phyloP scores from a whole-genome alignment of 2,329 filamentous ascomycete genomes.

The Penicillium sp. region DNA sequence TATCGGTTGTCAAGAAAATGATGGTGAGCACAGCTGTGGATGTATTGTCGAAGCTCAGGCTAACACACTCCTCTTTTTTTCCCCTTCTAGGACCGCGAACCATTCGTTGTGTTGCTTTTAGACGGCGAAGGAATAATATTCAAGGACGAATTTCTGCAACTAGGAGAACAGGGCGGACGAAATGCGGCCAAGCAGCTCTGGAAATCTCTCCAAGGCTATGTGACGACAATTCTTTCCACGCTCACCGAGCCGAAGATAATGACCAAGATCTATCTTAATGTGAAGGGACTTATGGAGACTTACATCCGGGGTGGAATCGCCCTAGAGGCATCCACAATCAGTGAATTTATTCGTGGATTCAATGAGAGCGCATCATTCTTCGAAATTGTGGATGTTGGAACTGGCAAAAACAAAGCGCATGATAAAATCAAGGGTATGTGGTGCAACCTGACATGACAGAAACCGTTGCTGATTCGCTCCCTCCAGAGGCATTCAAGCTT shows the following conservation, averaged over 20 bases:
- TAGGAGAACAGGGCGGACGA: conserved; percentile 53
- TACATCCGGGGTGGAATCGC: conserved; percentile 49
- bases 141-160: conserved; percentile 49
- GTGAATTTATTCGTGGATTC: conserved; percentile 57
- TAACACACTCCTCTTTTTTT: conserved; percentile 4
- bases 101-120: conserved; percentile 54
- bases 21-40: conserved; percentile 38
- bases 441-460: neutral
- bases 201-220: conserved; percentile 43
- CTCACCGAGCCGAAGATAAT: conserved; percentile 50
- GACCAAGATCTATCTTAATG: conserved; percentile 54
- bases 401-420: conserved; percentile 45
- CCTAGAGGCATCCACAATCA: conserved; percentile 42
- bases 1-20: conserved; percentile 44
- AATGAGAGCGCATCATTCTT: conserved; percentile 52
- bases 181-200: conserved; percentile 53
- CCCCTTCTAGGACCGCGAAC: conserved; percentile 48
- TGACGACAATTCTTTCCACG: conserved; percentile 41
- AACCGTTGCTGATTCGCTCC: conserved; percentile 24
- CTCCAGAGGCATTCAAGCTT: conserved; percentile 53
- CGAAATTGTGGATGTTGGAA: conserved; percentile 51
- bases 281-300: conserved; percentile 50
- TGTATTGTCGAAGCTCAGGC: conserved; percentile 2
- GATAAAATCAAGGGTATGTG: conserved; percentile 49
- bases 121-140: conserved; percentile 59